Base-by-base conservation (phyloP, 768 basidiomycete species). In the Candolleomyces efflorescens region DNA sequence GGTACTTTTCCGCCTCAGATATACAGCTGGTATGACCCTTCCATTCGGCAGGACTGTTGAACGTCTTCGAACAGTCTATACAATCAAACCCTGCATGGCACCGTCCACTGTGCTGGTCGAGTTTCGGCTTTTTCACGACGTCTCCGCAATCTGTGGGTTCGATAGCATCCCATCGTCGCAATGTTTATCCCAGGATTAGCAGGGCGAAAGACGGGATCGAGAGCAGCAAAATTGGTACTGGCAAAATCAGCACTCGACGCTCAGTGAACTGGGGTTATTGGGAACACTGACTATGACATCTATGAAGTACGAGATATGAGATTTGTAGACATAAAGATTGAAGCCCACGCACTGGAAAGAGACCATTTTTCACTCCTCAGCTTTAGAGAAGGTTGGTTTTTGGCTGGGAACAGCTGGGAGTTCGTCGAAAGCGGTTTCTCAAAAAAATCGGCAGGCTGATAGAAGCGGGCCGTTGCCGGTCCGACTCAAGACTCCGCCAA, bases 1-100 rank as follows among this genome's bases (percentile, higher is more conserved):
- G 84, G 67, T 97, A 96, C 69, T 96, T 97, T 71, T 97, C 91
- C 2, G 91, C 94, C 72, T 97, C 94, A 60, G 81, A 85, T 45
- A 97, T 85, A 69, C 94, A 97, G 27, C 82, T 76, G 10, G 89
- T 94, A 68, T 97, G 90, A 0, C 73, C 75, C 71, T 92, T 93
- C 77, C 85, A 96, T 59, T 93, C 84, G 9, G 78, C 77, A 2
- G 91, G 90, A 6, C 81, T 79, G 23, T 82, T 74, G 73, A 96
- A 97, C 0, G 90, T 89, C 51, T 79, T 88, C n/a, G 85, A 87
- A 71, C 94, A 97, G 67, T 97, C 94, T 67, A 93, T 83, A 67
- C 90, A 92, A 65, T 89, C 89, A 63, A 91, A 89, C 6, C 86
- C 82, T 2, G 81, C 64, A 55, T 84, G 75, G 65, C 90, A 93